These are phyloP conservation scores for Saxispiralis lemnorum DNA, from an alignment of 495 filamentous ascomycete genomes.

Conservation along the genomic window DNA sequence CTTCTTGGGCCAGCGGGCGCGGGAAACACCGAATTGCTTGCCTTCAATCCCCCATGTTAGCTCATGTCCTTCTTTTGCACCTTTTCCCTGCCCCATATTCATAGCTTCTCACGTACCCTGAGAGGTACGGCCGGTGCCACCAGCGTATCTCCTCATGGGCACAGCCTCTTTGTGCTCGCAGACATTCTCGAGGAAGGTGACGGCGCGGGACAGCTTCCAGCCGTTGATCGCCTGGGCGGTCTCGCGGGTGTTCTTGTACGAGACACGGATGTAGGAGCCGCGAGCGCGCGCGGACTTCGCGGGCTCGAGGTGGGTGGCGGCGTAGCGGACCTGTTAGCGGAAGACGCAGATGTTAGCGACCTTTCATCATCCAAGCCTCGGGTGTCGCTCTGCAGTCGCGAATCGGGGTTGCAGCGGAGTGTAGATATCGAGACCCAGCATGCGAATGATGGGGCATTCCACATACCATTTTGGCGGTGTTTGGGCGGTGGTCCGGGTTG, in stretches of 20 bases:
- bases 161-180: slow-evolving; percentile 87
- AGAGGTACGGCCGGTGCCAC: slow-evolving; percentile 77
- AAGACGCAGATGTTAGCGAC: not conserved
- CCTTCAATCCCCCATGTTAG: slow-evolving; percentile 35
- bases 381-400: too few species aligned
- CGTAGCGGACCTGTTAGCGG: slow-evolving; percentile 75
- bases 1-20: slow-evolving; percentile 97
- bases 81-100: not conserved
- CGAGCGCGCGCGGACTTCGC: slow-evolving; percentile 91
- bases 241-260: slow-evolving; percentile 99
- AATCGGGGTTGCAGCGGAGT: not conserved
- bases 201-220: slow-evolving; percentile 90
- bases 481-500: slow-evolving; percentile 1
- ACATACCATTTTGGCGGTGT: slow-evolving; percentile 16
- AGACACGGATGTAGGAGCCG: slow-evolving; percentile 95
- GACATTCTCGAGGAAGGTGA: slow-evolving; percentile 93
- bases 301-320: slow-evolving; percentile 69
- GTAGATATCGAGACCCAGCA: not conserved
- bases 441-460: not conserved
- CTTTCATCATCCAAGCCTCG: not conserved
- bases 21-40: slow-evolving; percentile 93
- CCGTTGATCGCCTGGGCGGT: slow-evolving; percentile 97
- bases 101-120: slow-evolving; percentile 57
- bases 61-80: not conserved
- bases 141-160: slow-evolving; percentile 89